These are phyloP conservation scores for Sambucus nigra DNA, from an alignment of 129 eudicot species.

Conservation along the genomic window DNA sequence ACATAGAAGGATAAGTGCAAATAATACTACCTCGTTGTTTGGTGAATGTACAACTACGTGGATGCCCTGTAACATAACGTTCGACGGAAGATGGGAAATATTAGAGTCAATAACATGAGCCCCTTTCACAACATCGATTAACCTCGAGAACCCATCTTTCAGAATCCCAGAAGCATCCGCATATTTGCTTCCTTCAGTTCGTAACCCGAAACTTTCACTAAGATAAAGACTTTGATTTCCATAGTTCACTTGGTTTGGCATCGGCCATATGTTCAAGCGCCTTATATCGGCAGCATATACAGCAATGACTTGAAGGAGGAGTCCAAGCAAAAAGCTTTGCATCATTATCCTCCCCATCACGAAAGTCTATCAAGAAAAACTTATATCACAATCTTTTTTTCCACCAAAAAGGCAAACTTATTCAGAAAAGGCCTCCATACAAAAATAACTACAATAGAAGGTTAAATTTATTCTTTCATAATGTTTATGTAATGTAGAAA, in stretches of 20 bases:
- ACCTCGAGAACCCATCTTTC: constrained; percentile 68
- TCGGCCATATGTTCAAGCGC: constrained; percentile 82
- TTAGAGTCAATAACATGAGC: constrained; percentile 55
- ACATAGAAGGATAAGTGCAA: no score
- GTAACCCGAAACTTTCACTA: constrained; percentile 50
- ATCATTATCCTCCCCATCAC: constrained; percentile 38
- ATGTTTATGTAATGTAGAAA: no score
- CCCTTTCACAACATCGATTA: constrained; percentile 38
- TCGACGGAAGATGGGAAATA: constrained; percentile 21
- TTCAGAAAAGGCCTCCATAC: no score
- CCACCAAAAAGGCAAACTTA: no score
- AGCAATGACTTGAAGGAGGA: constrained; percentile 31
- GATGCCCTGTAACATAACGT: constrained; percentile 56
- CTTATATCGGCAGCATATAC: constrained; percentile 35
- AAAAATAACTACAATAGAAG: no score
- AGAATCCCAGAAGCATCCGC: constrained; percentile 55
- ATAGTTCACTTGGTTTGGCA: constrained; percentile 57
- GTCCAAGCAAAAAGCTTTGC: constrained; percentile 26
- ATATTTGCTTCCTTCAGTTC: constrained; percentile 54
- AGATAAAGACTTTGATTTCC: constrained; percentile 41
- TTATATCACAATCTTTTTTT: no score
- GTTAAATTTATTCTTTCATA: no score
- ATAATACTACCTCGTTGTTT: constrained; percentile 86
- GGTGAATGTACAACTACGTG: constrained; percentile 49
- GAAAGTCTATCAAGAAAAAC: constrained; percentile 18